These are phyloP conservation scores for Theileria sp. DNA, from an alignment of 169 alveolate genomes.

Conservation along the genomic window DNA sequence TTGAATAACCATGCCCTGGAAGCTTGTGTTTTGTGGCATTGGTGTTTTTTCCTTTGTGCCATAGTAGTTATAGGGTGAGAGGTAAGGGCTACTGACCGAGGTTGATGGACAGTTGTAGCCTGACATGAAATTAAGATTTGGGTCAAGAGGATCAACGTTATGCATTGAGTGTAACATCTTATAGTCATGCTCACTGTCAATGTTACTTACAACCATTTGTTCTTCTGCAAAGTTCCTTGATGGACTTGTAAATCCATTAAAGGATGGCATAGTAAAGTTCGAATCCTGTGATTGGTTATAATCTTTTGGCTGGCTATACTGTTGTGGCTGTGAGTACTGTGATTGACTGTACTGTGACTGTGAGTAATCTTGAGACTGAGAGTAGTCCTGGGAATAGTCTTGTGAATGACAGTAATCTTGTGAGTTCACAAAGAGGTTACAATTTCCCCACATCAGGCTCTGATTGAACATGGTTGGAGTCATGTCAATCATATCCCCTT, in stretches of 20 bases:
- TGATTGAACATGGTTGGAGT: constrained; percentile 19
- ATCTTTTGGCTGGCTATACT: neutral
- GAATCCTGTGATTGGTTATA: constrained; percentile 29
- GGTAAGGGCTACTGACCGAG: constrained; percentile 65
- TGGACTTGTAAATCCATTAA: constrained; percentile 22
- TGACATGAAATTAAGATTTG: neutral
- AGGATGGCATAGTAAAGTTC: constrained; percentile 31
- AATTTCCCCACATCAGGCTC: constrained; percentile 18
- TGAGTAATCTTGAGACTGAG: neutral
- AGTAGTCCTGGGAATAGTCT: constrained; percentile 1
- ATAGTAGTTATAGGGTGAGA: constrained; percentile 59
- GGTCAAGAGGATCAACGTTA: constrained; percentile 20
- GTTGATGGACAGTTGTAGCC: constrained; percentile 17
- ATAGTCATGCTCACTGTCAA: constrained; percentile 41
- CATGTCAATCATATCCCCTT: constrained; percentile 6
- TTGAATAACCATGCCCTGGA: constrained; percentile 46
- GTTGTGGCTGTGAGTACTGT: neutral
- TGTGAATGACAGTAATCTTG: constrained; percentile 18
- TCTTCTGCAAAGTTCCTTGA: constrained; percentile 2
- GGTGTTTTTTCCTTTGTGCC: constrained; percentile 30
- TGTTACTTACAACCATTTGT: constrained; percentile 5
- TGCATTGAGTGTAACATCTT: constrained; percentile 61
- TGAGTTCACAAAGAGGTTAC: constrained; percentile 17
- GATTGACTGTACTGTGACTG: neutral
- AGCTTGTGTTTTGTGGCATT: constrained; percentile 36